Conservation (phyloP, 352 stramenopile species). For the Aphanomyces invadans region DNA sequence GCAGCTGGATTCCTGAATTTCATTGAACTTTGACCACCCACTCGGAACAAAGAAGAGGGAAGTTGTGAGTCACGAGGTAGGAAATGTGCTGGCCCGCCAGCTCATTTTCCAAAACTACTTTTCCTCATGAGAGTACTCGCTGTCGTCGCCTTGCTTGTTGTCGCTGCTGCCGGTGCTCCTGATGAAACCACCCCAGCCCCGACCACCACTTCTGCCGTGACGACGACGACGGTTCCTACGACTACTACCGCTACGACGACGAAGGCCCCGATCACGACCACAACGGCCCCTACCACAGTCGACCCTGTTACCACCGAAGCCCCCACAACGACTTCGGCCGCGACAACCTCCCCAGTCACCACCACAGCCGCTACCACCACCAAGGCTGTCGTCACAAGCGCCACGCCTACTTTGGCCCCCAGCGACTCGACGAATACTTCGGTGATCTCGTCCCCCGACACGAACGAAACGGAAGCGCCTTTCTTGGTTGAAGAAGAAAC, state of each 20-base stretch:
- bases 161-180: too few species aligned
- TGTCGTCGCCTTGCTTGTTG: background rate
- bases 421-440: background rate
- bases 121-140: background rate
- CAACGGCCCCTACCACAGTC: constrained; percentile 1
- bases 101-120: background rate
- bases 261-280: background rate
- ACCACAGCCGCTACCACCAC: background rate
- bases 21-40: background rate
- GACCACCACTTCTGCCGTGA: background rate
- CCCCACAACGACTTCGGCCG: background rate
- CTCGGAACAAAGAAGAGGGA: background rate
- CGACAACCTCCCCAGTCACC: background rate
- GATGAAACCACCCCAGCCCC: background rate
- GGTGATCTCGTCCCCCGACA: background rate
- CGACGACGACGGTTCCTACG: background rate
- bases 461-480: background rate
- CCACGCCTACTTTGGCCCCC: background rate
- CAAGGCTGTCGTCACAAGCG: background rate
- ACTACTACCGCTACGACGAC: background rate
- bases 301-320: background rate
- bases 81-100: background rate
- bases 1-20: background rate
- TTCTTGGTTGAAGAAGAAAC: background rate
- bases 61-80: background rate